Conservation (phyloP, 2,329 filamentous ascomycete genomes). For the Aspergillus viridinutans region DNA sequence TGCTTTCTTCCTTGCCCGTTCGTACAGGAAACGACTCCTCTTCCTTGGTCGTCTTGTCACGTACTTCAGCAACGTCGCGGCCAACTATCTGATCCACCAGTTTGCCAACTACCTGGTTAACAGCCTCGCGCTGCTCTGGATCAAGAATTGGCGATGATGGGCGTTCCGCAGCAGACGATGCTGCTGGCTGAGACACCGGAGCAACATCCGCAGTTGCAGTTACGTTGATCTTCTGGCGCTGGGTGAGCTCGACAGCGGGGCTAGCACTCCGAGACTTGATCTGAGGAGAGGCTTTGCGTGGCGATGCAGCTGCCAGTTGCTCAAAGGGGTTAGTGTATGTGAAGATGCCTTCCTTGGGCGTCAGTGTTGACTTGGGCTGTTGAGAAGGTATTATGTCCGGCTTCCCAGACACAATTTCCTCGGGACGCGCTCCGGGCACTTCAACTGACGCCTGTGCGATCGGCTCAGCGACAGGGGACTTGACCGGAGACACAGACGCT, state of each 20-base stretch:
- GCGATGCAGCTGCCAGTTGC: constrained; percentile 62
- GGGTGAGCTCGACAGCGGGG: constrained; percentile 32
- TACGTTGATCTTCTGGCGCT: constrained; percentile 20
- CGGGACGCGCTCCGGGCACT: constrained; percentile 10
- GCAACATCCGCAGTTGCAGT: constrained; percentile 17
- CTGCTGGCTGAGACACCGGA: constrained; percentile 8
- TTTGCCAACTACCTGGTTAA: constrained; percentile 65
- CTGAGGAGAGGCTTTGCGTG: constrained; percentile 55
- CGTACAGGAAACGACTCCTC: constrained; percentile 36
- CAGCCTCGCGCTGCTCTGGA: constrained; percentile 55
- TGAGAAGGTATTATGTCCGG: constrained; percentile 38
- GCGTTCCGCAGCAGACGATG: constrained; percentile 11
- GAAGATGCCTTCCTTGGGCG: constrained; percentile 51
- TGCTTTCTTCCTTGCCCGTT: constrained; percentile 31
- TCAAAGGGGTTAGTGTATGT: constrained; percentile 72
- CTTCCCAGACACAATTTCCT: constrained; percentile 18
- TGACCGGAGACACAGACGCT: constrained; percentile 34
- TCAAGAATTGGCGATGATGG: constrained; percentile 24
- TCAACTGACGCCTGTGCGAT: constrained; percentile 8
- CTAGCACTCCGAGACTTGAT: constrained; percentile 38
- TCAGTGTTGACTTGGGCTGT: constrained; percentile 25
- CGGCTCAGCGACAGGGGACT: constrained; percentile 24
- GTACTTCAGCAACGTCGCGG: constrained; percentile 61
- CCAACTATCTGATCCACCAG: constrained; percentile 56
- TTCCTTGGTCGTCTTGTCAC: constrained; percentile 56